phyloP scores from a whole-genome alignment of 148 eudicot genomes.

The Diospyros lotus region DNA sequence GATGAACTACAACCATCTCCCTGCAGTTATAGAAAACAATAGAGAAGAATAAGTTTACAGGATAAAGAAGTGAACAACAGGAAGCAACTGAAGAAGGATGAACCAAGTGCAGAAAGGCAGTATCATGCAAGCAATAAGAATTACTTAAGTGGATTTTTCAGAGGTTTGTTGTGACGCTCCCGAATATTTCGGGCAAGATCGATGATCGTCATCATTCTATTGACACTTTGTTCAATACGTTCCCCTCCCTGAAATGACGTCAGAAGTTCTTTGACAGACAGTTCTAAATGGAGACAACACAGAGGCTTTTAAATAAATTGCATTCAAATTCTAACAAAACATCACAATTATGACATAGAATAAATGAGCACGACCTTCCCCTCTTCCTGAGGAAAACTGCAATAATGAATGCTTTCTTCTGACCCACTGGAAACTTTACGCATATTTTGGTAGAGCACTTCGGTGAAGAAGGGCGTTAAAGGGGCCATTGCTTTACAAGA shows the following conservation, averaged over 20 bases:
- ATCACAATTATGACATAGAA: not conserved
- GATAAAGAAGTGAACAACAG: not conserved
- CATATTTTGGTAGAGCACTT: conserved; percentile 84
- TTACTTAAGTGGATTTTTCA: conserved; percentile 86
- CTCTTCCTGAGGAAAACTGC: conserved; percentile 78
- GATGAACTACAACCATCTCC: conserved; percentile 97
- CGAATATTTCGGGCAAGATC: conserved; percentile 94
- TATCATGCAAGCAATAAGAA: conserved; percentile 1
- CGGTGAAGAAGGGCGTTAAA: conserved; percentile 92
- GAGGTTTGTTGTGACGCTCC: conserved; percentile 93
- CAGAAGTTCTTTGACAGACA: not conserved
- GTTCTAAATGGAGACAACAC: not conserved
- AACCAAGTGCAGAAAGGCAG: not conserved
- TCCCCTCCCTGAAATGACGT: conserved; percentile 53
- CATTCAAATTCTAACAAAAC: not conserved
- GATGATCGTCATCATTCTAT: conserved; percentile 83
- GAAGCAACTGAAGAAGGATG: not conserved
- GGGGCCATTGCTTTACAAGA: conserved; percentile 97
- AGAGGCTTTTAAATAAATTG: not conserved
- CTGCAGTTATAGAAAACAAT: conserved; percentile 29
- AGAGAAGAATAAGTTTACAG: conserved; percentile 7
- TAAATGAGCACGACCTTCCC: conserved; percentile 50
- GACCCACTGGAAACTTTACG: conserved; percentile 60
- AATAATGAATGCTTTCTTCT: conserved; percentile 89
- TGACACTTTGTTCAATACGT: conserved; percentile 94